Percentiles rank a stretch among this genome's conserved stretches.
These are phyloP conservation scores for Syncephalis fuscata DNA, from an alignment of 371 early-diverging fungal species.

Conservation along the genomic window DNA sequence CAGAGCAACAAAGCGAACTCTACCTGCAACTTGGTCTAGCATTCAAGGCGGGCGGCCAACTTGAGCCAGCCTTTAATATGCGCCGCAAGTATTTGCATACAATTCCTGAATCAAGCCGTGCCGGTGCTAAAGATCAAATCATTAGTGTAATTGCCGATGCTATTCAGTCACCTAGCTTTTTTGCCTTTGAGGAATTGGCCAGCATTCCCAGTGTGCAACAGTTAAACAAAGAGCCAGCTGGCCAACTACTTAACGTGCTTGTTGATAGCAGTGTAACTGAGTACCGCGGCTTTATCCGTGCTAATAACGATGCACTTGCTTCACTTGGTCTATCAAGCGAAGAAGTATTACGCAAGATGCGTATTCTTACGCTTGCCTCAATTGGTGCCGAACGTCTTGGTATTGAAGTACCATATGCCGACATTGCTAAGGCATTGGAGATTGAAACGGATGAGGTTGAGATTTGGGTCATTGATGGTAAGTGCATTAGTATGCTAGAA, in stretches of 20 bases:
- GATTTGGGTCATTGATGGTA: constrained; percentile 80
- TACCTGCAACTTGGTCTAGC: constrained; percentile 34
- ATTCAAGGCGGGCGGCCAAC: neutral
- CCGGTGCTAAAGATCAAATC: constrained; percentile 25
- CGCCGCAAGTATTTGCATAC: constrained; percentile 16
- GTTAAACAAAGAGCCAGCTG: constrained; percentile 33
- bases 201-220: constrained; percentile 52
- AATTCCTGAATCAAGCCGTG: constrained; percentile 23
- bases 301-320: neutral
- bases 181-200: constrained; percentile 65
- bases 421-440: constrained; percentile 54
- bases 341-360: constrained; percentile 60
- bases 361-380: constrained; percentile 67
- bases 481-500: neutral
- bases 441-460: constrained; percentile 73
- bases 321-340: constrained; percentile 24
- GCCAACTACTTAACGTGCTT: constrained; percentile 57
- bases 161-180: constrained; percentile 48
- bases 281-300: constrained; percentile 35
- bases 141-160: constrained; percentile 42
- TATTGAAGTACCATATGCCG: constrained; percentile 47
- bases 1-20: constrained; percentile 45
- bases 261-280: constrained; percentile 47
- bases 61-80: neutral
- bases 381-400: constrained; percentile 57